Conservation (phyloP, 2,329 filamentous ascomycete genomes). For the Neophaeococcomyces aloes region DNA sequence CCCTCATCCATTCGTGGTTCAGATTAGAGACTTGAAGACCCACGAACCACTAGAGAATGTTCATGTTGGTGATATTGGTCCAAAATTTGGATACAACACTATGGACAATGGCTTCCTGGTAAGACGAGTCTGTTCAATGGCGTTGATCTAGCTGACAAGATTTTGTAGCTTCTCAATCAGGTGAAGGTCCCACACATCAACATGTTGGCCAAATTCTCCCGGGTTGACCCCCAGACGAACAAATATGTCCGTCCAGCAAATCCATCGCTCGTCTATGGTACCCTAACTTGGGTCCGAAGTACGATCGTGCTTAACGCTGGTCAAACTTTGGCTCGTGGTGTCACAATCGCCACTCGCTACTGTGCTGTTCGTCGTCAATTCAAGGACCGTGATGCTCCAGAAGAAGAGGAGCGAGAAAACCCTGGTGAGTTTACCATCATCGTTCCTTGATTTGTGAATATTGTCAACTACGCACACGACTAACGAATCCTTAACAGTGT, state of each 20-base stretch:
- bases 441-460: too few species aligned
- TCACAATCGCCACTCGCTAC: constrained; percentile 68
- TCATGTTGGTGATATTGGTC: constrained; percentile 69
- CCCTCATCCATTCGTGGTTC: constrained; percentile 68
- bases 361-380: constrained; percentile 66
- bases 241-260: constrained; percentile 58
- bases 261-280: constrained; percentile 61
- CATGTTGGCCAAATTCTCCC: constrained; percentile 63
- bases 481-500: constrained; percentile 33
- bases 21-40: constrained; percentile 59
- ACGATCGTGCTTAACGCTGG: constrained; percentile 65
- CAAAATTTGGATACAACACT: constrained; percentile 69
- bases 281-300: constrained; percentile 63
- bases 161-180: constrained; percentile 52
- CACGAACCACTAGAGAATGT: constrained; percentile 59
- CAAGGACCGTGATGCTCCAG: constrained; percentile 58
- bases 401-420: constrained; percentile 52
- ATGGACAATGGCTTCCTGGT: constrained; percentile 70
- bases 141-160: too few species aligned
- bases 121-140: constrained; percentile 26
- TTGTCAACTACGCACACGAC: too few species aligned
- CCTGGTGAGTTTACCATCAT: constrained; percentile 28
- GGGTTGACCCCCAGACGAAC: constrained; percentile 56
- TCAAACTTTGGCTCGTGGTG: constrained; percentile 59
- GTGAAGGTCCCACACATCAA: constrained; percentile 63